Conservation (phyloP, 2,329 filamentous ascomycete species). For the Gyromitra esculenta region DNA sequence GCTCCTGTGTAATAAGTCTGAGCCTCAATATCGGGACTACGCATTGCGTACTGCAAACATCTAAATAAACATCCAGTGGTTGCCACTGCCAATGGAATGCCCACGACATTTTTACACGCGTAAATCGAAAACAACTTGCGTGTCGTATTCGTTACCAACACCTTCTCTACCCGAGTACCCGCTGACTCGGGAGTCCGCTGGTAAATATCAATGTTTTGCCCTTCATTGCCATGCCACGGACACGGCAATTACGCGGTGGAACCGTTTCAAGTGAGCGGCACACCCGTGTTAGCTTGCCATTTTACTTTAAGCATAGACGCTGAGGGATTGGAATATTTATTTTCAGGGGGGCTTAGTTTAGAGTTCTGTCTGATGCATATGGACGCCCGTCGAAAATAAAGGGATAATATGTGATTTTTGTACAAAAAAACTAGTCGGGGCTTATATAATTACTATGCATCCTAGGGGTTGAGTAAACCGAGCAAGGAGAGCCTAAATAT, state of each 20-base stretch:
- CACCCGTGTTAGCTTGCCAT: not conserved
- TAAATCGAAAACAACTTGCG: not conserved
- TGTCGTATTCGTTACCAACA: not conserved
- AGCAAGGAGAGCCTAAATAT: not conserved
- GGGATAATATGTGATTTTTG: not conserved
- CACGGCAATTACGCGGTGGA: not conserved
- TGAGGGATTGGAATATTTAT: not conserved
- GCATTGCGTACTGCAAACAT: not conserved
- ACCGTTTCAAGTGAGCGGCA: not conserved
- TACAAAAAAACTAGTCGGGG: not conserved
- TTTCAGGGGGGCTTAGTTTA: not conserved
- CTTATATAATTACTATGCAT: not conserved
- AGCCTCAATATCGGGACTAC: not conserved
- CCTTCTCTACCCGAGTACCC: slow-evolving; percentile 1
- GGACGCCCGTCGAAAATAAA: not conserved
- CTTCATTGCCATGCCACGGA: not conserved
- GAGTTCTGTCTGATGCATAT: not conserved
- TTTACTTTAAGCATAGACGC: not conserved
- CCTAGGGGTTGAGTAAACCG: not conserved
- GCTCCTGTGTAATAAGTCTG: not conserved
- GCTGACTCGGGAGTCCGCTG: not conserved
- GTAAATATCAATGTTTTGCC: not conserved
- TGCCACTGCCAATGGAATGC: not conserved
- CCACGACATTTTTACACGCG: not conserved
- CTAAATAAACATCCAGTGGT: not conserved